Base-by-base conservation (phyloP, 306 rosid genomes). In the Mimosa pudica region DNA sequence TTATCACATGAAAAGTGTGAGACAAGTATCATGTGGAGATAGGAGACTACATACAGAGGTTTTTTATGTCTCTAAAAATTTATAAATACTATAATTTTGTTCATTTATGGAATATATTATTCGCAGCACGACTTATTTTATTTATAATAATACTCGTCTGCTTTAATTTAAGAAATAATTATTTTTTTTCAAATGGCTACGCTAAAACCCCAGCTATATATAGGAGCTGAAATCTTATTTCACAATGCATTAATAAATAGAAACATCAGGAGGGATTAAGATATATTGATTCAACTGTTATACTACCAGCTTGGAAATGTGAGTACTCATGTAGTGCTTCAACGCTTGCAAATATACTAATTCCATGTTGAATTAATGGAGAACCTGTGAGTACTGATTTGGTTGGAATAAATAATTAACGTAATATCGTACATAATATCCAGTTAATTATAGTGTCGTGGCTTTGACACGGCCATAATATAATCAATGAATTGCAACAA, bases 1-100 rank as follows among this genome's bases (percentile, higher is more conserved):
- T 52, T 4, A 69, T 58, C 66, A 32, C 73, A 45, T 66, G 77
- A 66, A 80, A 66, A 75, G 46, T 5, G 70, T 7, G 11, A 14
- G 16, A 63, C 74, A 52, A 7, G 63, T 57, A 18, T 17, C 0
- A 13, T 55, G 42, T 38, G 42, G 42, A 16, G 61, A 7, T 3
- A 8, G 4, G 2, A n/a, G 14, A 10, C 14, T 10, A 10, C 54
- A 48, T 11, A 48, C 16, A 48, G 14, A 48, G 0, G 61, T 54
- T n/a, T 4, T 52, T 14, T 52, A 46, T 49, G 18, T 17, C 10
- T 54, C n/a, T 54, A 16, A 54, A 14, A 52, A 6, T 54, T 54
- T n/a, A 20, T 7, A 52, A 52, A 52, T 16, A 18, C 20, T n/a
- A 54, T 54, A 54, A 1, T n/a, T 54, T 17, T n/a, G 6, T 54